Evolutionary conservation across 2,329 filamentous ascomycete species (phyloP).

Genomic region (Diaporthe longicolla): DNA sequence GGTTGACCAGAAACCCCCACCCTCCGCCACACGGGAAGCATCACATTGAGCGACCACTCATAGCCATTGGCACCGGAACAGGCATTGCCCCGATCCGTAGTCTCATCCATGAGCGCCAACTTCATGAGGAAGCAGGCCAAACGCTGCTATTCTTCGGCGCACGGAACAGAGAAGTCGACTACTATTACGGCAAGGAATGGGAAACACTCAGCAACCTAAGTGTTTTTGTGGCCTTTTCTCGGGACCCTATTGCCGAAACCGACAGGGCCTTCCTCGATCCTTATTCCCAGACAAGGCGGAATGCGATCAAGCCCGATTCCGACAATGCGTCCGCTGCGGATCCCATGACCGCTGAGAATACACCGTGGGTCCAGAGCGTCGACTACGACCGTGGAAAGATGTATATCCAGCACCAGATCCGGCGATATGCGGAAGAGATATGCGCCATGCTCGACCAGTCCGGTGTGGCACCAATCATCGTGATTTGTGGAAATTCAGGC

Average conservation of each 20-base stretch:
- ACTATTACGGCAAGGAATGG: constrained; percentile 88
- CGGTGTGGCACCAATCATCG: constrained; percentile 60
- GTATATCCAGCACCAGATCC: constrained; percentile 70
- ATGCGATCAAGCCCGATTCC: constrained; percentile 38
- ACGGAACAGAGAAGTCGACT: constrained; percentile 81
- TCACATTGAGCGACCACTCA: constrained; percentile 67
- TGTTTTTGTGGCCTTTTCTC: constrained; percentile 63
- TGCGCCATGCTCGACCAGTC: constrained; percentile 52
- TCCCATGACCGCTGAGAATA: constrained; percentile 35
- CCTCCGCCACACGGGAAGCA: constrained; percentile 58
- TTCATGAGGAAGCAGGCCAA: constrained; percentile 50
- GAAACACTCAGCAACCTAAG: constrained; percentile 48
- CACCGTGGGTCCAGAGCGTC: constrained; percentile 40
- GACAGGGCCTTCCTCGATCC: constrained; percentile 36
- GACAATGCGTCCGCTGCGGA: constrained; percentile 38
- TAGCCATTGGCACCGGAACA: constrained; percentile 88
- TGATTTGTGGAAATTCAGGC: constrained; percentile 69
- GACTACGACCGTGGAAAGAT: constrained; percentile 57
- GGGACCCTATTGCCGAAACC: constrained; percentile 53
- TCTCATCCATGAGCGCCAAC: constrained; percentile 80
- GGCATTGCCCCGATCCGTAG: constrained; percentile 88
- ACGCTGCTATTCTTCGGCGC: constrained; percentile 85
- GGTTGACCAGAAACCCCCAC: constrained; percentile 64
- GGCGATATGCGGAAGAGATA: constrained; percentile 56
- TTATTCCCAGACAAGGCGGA: constrained; percentile 17